Base-by-base conservation (phyloP, 73 alveolate genomes). In the Halteria grandinella region DNA sequence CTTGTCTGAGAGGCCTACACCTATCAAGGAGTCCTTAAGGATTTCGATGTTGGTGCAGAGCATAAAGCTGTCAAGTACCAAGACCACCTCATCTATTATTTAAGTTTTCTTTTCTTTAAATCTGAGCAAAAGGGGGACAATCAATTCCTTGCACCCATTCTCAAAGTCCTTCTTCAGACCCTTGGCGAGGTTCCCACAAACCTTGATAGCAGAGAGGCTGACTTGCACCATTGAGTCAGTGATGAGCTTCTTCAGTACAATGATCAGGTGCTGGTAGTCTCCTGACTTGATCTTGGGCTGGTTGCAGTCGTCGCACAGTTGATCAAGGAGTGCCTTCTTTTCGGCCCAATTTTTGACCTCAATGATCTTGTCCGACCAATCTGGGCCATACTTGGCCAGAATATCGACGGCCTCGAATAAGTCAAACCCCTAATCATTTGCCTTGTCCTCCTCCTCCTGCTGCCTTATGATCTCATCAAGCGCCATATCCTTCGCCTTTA, bases 261-360 rank as follows among this genome's bases (percentile, higher is more conserved):
- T 47, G 25, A 70, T 48, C n/a, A 80, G 14, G 6, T 73, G 31
- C 0, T 6, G 14, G 17, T 28, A 32, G 57, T 80, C 78, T 14
- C 79, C 71, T 0, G 72, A 15, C 59, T 59, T 10, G 28, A 80
- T 69, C 53, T 80, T 80, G 10, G 90, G 85, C 2, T 63, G 72
- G 55, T 54, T 55, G 12, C 44, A 25, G 20, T 23, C 74, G 15
- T 52, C 74, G 29, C 52, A 34, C 0, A 91, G 55, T 48, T 75
- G 85, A 8, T 91, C 95, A 29, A 91, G 57, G 33, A 54, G 49
- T 0, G 86, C 97, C 40, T 77, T 69, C 75, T 91, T 91, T 48
- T 88, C 97, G 58, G 70, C 72, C 97, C 97, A 91, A 45, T 88
- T 83, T 39, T 85, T 87, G 37, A 64, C 51, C 17, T 89, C 95